Conservation (phyloP, 352 stramenopile genomes). For the Thraustochytrium striatum region DNA sequence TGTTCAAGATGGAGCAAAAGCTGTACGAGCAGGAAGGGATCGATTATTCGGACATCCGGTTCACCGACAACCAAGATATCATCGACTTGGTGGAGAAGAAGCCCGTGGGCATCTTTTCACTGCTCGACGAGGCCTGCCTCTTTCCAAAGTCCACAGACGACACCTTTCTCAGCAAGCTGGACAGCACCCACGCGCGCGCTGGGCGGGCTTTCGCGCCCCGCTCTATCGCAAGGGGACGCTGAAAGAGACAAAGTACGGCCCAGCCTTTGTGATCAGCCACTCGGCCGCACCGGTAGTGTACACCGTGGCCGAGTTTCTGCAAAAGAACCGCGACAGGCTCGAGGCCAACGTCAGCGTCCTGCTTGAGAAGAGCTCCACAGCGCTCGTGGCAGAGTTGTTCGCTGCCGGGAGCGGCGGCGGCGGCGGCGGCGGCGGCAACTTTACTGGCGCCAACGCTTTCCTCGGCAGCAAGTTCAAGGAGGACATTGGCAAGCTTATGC, state of each 20-base stretch:
- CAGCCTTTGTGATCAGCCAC: conserved; percentile 87
- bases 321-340: conserved; percentile 90
- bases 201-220: not conserved
- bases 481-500: conserved; percentile 83
- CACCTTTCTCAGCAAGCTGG: conserved; percentile 80
- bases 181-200: conserved; percentile 87
- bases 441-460: conserved; percentile 61
- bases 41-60: conserved; percentile 60
- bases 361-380: conserved; percentile 15
- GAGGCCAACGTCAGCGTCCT: conserved; percentile 77
- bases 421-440: conserved; percentile 73
- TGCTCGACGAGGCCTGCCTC: conserved; percentile 80
- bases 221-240: conserved; percentile 61
- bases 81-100: conserved; percentile 77
- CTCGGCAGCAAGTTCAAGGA: conserved; percentile 75
- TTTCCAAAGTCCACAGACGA: conserved; percentile 73
- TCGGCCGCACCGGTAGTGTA: conserved; percentile 90
- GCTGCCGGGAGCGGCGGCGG: conserved; percentile 61
- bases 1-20: conserved; percentile 76
- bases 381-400: conserved; percentile 59
- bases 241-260: conserved; percentile 31
- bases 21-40: conserved; percentile 72
- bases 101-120: conserved; percentile 70
- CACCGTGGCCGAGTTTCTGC: conserved; percentile 86
- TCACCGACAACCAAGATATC: conserved; percentile 73